Evolutionary conservation across 2,329 filamentous ascomycete genomes (phyloP), one percentile per base, ranked within the genome.

Genomic region (Fusarium sp.): DNA sequence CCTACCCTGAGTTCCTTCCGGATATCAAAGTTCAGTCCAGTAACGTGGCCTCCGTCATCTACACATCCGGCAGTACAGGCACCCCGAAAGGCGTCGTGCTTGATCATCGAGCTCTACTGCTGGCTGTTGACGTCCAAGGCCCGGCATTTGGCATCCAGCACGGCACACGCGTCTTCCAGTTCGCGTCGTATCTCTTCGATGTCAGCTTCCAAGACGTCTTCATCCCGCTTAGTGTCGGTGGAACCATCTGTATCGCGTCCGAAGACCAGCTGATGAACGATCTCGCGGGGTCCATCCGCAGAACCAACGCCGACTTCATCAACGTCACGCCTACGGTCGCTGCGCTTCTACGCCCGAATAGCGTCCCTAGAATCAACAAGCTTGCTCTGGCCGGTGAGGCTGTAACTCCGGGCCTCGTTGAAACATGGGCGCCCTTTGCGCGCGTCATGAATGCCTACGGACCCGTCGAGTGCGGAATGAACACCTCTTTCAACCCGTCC

Each of bases 371-470:
- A 33, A 53, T 53, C 18, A 53, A 53, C 38, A 53, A 53, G 50
- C 50, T 53, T 34, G 50, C 50, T 53, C 39, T 53, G 50, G 50
- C 50, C 28, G 50, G 50, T 43, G 50, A 53, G 50, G 50, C 50
- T 53, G 50, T 53, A 34, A 53, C 50, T 43, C 50, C 50, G 38
- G 50, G 39, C 18, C 50, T 53, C 50, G 38, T 53, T 53, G 50
- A 53, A 53, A 53, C 50, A 53, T 53, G 50, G 50, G 50, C 50
- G 50, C 50, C 50, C 38, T 53, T 53, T 53, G 50, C 50, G 38
- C 50, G 50, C 26, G 50, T 53, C 50, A 53, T 53, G 50, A 53
- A 53, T 43, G 50, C 50, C 38, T 53, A 53, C 50, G 50, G 50
- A 43, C 50, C 50, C 38, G 50, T 53, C 26, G 50, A 53, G 50